Percentiles rank a stretch among this genome's conserved stretches.
phyloP scores from a whole-genome alignment of 2,329 filamentous ascomycete species.

The Fusarium pseudocircinatum region DNA sequence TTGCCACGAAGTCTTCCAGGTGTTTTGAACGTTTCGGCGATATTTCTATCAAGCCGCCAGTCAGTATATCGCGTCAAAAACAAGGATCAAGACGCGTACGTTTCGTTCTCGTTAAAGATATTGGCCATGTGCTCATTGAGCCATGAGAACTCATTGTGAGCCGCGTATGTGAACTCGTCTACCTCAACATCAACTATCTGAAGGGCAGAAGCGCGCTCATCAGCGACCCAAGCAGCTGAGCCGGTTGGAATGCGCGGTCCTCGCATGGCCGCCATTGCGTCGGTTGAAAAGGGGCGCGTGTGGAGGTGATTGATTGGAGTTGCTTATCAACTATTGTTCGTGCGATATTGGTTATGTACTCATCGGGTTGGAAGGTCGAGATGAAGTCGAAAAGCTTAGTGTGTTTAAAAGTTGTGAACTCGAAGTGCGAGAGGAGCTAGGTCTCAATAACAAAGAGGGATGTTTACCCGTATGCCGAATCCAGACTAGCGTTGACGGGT shows the following conservation, averaged over 20 bases:
- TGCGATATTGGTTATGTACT: conserved; percentile 33
- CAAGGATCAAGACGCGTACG: conserved; percentile 63
- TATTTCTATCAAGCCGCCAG: conserved; percentile 68
- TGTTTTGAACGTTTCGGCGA: conserved; percentile 96
- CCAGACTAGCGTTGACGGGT: conserved; percentile 8
- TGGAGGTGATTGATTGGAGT: background rate
- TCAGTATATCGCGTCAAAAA: conserved; percentile 20
- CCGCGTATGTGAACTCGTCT: conserved; percentile 93
- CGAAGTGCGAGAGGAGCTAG: conserved; percentile 26
- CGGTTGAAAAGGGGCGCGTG: conserved; percentile 22
- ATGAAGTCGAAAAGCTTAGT: conserved; percentile 22
- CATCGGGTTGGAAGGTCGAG: conserved; percentile 29
- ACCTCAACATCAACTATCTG: conserved; percentile 82
- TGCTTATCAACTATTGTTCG: conserved; percentile 27
- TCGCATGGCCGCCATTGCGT: conserved; percentile 58
- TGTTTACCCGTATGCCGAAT: conserved; percentile 15
- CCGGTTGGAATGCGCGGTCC: conserved; percentile 75
- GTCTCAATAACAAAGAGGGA: conserved; percentile 34
- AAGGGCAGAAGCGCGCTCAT: conserved; percentile 82
- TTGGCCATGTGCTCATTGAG: conserved; percentile 98
- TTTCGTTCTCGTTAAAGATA: conserved; percentile 85
- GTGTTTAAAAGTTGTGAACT: conserved; percentile 35
- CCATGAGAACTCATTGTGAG: conserved; percentile 95
- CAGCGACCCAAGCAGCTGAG: conserved; percentile 83
- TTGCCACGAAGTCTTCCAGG: conserved; percentile 85